Evolutionary conservation across 495 filamentous ascomycete species (phyloP), one percentile per base, ranked within the genome.

Genomic region (Aspergillus bridgeri): DNA sequence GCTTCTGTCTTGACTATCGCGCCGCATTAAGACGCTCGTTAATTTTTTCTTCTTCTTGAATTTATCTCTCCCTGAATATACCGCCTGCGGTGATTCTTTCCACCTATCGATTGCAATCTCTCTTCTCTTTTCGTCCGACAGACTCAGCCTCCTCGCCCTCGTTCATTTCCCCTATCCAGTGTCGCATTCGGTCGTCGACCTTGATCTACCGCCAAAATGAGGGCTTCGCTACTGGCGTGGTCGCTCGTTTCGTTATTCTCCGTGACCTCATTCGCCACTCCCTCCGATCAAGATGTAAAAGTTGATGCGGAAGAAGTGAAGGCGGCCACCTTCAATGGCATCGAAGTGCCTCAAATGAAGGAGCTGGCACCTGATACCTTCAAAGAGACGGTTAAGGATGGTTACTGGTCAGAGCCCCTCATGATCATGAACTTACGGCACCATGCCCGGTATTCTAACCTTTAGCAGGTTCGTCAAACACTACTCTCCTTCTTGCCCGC

Each of bases 401-500:
- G 87, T 47, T 84, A 84, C 65, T 88, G 85, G 85, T 86, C 52
- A 59, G 73, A 48, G 56, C 27, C 21, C 48, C 44, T 13, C 21
- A 9, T 5, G 8, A 47, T 13, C 47, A 18, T 2, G 29, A 11
- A 24, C 7, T 29, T 22, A n/a, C n/a, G n/a, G n/a, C 46, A 42
- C 3, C 7, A 33, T 17, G n/a, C 22, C 44, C 25, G 27, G 18
- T 38, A 43, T 29, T 42, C 68, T 73, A 48, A 75, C 60, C 13
- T 19, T 21, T 44, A 27, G 44, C 54, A 88, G 86, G 86, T 80
- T 92, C 61, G 79, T 92, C 21, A 90, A 92, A 68, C 83, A 86
- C 68, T 89, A 85, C 68, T 92, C 89, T 51, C 88, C 86, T 9
- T 82, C 78, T 22, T 97, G 92, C 68, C 76, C 74, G 42, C 94